These are phyloP conservation scores for Blastomyces emzantsi DNA, from an alignment of 2,329 filamentous ascomycete species.

Conservation along the genomic window DNA sequence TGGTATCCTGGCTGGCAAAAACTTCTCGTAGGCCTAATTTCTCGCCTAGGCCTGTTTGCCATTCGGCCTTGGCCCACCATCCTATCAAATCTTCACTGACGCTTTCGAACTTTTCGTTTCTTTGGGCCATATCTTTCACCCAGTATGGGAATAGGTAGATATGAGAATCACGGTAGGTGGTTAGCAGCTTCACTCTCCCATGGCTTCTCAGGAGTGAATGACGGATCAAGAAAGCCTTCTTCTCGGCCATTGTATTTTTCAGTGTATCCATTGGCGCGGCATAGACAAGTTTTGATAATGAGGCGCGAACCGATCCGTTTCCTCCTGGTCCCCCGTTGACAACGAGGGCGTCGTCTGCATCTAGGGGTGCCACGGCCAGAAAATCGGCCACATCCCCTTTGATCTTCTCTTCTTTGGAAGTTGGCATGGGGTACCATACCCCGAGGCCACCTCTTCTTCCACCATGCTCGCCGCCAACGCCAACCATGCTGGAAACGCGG, in stretches of 20 bases:
- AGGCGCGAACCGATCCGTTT: conserved; percentile 54
- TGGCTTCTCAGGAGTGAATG: conserved; percentile 67
- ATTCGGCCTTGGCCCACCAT: conserved; percentile 91
- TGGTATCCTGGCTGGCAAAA: conserved; percentile 40
- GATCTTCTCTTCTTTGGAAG: conserved; percentile 52
- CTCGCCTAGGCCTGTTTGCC: conserved; percentile 71
- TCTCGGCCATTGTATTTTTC: conserved; percentile 70
- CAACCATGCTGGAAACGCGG: conserved; percentile 37
- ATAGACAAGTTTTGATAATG: conserved; percentile 71
- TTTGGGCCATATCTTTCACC: conserved; percentile 73
- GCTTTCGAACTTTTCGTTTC: conserved; percentile 74
- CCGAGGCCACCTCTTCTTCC: conserved; percentile 69
- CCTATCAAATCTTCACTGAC: conserved; percentile 86
- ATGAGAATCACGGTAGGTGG: conserved; percentile 79
- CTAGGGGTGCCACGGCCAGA: conserved; percentile 64
- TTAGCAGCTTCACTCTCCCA: conserved; percentile 68
- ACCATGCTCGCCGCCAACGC: conserved; percentile 46
- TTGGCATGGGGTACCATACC: conserved; percentile 85
- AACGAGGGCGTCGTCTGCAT: conserved; percentile 41
- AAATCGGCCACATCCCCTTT: conserved; percentile 95
- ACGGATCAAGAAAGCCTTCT: conserved; percentile 58
- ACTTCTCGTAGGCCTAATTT: conserved; percentile 67
- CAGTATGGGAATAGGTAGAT: conserved; percentile 91
- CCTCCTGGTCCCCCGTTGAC: conserved; percentile 41
- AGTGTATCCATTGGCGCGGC: conserved; percentile 82